Conservation (phyloP, 805 yeast species). For the Myxozyma melibiosi region DNA sequence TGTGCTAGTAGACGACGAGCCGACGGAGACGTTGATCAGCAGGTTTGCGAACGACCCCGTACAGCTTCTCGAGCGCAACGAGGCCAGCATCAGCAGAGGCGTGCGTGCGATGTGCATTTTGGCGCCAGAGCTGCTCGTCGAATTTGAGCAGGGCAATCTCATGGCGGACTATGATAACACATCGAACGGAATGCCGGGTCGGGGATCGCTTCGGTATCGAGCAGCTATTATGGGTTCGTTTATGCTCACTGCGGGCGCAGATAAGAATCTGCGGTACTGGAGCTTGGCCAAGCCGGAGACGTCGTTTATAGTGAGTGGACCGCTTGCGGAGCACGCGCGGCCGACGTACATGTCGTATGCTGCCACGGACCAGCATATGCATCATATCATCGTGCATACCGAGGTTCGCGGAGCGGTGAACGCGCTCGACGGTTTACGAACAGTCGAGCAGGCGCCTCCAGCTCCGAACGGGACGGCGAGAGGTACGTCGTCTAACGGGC, state of each 20-base stretch:
- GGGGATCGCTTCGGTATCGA: neutral
- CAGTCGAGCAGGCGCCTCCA: constrained; percentile 22
- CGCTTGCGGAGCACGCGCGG: constrained; percentile 30
- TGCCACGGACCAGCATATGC: neutral
- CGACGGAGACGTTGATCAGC: constrained; percentile 32
- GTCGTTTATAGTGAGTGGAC: constrained; percentile 42
- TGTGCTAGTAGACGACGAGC: constrained; percentile 34
- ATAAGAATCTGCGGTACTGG: constrained; percentile 44
- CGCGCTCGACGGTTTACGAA: constrained; percentile 34
- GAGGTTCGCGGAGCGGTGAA: constrained; percentile 30
- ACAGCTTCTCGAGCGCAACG: constrained; percentile 24
- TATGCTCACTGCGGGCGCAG: constrained; percentile 41
- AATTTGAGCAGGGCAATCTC: constrained; percentile 15
- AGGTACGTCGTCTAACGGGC: constrained; percentile 10
- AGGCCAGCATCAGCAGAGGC: constrained; percentile 15
- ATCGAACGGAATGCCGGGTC: neutral
- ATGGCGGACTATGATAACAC: constrained; percentile 10
- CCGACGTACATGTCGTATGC: constrained; percentile 14
- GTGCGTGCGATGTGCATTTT: constrained; percentile 34
- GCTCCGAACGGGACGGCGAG: constrained; percentile 34
- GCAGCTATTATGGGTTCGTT: constrained; percentile 25
- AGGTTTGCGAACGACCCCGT: constrained; percentile 34
- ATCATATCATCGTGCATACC: constrained; percentile 12
- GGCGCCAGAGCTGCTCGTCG: constrained; percentile 13
- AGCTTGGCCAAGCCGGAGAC: constrained; percentile 42